These are phyloP conservation scores for Buddleja alternifolia DNA, from an alignment of 257 asterid genomes.

Conservation along the genomic window DNA sequence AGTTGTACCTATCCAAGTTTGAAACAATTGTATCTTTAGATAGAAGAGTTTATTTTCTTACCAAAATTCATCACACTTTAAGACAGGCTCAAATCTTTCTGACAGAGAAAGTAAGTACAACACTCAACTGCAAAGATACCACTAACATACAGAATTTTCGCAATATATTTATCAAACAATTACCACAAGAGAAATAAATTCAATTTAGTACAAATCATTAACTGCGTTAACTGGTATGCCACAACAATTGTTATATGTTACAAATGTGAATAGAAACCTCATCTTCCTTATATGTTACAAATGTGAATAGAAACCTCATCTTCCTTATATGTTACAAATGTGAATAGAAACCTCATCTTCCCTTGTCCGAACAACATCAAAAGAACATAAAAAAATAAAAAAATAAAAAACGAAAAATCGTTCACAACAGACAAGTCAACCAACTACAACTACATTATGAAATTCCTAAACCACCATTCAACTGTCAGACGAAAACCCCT, in stretches of 20 bases:
- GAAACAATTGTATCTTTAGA: too few relatives aligned
- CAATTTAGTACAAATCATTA: neutral
- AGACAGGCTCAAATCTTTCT: too few relatives aligned
- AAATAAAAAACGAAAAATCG: neutral
- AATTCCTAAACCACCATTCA: conserved; percentile 1
- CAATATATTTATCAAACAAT: neutral
- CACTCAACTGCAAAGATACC: too few relatives aligned
- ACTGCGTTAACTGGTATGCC: neutral
- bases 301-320: neutral
- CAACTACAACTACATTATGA: conserved; percentile 21
- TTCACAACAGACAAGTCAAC: conserved; percentile 14
- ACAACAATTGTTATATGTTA: too few relatives aligned
- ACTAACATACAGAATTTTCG: too few relatives aligned
- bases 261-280: neutral
- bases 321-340: neutral
- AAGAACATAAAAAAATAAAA: neutral
- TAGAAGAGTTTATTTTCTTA: too few relatives aligned
- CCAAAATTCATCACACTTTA: too few relatives aligned
- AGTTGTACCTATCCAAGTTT: too few relatives aligned
- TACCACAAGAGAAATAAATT: neutral
- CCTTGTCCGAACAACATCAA: neutral
- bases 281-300: too few relatives aligned
- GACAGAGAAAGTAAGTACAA: too few relatives aligned
- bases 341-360: neutral
- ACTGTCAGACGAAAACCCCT: neutral